Percentiles rank a stretch among this genome's conserved stretches.
These are phyloP conservation scores for Xylariomycetidae sp. DNA, from an alignment of 2,329 filamentous ascomycete genomes.

Conservation along the genomic window DNA sequence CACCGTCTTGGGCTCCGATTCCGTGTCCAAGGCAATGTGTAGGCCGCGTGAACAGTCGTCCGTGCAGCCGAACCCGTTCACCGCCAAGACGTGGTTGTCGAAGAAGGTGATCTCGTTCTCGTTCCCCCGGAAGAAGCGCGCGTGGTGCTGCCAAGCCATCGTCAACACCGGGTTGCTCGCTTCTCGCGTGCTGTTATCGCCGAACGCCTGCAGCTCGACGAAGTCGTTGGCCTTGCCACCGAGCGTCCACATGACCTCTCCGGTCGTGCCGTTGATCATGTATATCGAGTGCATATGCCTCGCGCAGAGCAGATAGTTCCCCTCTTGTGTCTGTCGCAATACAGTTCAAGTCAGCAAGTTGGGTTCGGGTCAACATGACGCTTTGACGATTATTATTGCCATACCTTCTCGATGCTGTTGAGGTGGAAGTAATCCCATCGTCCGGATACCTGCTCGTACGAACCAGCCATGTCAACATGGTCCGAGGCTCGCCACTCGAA, in stretches of 20 bases:
- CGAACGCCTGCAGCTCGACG: slow-evolving; percentile 4
- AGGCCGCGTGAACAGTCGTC: slow-evolving; percentile 9
- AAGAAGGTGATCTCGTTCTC: slow-evolving; percentile 9
- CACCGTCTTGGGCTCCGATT: slow-evolving; percentile 4
- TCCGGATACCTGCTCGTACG: slow-evolving; percentile 1
- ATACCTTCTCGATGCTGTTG: slow-evolving; percentile 8
- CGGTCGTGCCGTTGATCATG: slow-evolving; percentile 8
- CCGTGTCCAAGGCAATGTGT: slow-evolving; percentile 6
- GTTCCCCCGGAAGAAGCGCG: slow-evolving; percentile 7
- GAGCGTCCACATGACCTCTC: slow-evolving; percentile 9
- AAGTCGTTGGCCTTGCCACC: slow-evolving; percentile 12
- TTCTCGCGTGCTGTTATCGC: neutral
- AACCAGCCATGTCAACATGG: slow-evolving; percentile 5
- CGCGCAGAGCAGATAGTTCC: slow-evolving; percentile 11
- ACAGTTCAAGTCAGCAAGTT: no score
- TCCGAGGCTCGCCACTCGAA: slow-evolving; percentile 8
- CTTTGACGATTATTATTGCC: neutral
- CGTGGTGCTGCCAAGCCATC: slow-evolving; percentile 12
- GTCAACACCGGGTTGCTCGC: slow-evolving; percentile 6
- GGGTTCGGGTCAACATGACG: neutral
- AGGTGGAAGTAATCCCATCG: slow-evolving; percentile 10
- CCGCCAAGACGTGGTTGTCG: slow-evolving; percentile 9
- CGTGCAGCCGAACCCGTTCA: slow-evolving; percentile 5
- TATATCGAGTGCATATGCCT: slow-evolving; percentile 10
- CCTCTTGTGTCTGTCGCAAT: slow-evolving; percentile 6